Conservation (phyloP, 192 early-diverging fungal species). For the Phlyctochytrium bullatum region DNA sequence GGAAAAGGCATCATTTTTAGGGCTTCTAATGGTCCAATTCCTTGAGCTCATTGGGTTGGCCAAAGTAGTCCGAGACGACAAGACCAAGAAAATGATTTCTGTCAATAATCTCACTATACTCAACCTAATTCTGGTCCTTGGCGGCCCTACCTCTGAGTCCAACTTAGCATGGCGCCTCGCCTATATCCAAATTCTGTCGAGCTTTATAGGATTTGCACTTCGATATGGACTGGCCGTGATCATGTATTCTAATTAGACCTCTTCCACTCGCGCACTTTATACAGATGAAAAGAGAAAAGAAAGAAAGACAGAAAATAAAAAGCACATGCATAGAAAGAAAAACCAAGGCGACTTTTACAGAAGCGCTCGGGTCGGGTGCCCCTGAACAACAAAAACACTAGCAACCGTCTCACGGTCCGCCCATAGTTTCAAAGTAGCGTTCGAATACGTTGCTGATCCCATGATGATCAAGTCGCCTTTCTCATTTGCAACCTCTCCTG, state of each 20-base stretch:
- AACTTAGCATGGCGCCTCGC: constrained; percentile 51
- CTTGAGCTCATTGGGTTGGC: constrained; percentile 52
- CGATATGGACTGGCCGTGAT: constrained; percentile 76
- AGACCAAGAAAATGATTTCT: constrained; percentile 49
- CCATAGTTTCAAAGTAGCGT: constrained; percentile 11
- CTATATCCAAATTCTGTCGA: constrained; percentile 65
- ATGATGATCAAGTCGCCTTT: constrained; percentile 49
- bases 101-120: constrained; percentile 92
- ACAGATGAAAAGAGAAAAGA: neutral
- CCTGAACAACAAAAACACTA: constrained; percentile 17
- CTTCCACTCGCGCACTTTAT: neutral
- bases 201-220: constrained; percentile 73
- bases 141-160: constrained; percentile 72
- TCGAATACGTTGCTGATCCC: constrained; percentile 31
- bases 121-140: constrained; percentile 80
- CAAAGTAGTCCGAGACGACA: constrained; percentile 49
- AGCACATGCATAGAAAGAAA: neutral
- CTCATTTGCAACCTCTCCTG: constrained; percentile 31
- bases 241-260: constrained; percentile 56
- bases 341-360: neutral
- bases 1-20: constrained; percentile 43
- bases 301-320: neutral
- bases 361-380: neutral
- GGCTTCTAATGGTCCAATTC: constrained; percentile 51
- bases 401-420: constrained; percentile 17